phyloP scores from a whole-genome alignment of 176 grass and related monocot species.

The Calamus simplicifolius region DNA sequence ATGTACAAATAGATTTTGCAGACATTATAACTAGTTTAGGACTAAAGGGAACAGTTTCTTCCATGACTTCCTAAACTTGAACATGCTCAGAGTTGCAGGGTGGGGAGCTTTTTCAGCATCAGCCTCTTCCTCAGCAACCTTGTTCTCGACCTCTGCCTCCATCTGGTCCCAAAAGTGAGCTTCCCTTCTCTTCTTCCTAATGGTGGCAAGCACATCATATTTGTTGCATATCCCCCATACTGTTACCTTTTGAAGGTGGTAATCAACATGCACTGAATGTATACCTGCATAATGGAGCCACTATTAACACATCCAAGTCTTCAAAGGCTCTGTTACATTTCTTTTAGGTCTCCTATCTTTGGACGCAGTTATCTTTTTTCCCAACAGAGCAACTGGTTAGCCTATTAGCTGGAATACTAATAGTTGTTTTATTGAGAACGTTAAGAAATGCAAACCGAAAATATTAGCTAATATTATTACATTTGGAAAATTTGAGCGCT shows the following conservation, averaged over 20 bases:
- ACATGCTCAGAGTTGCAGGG: conserved; percentile 24
- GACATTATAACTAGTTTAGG: conserved; percentile 8
- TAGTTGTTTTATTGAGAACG: no score
- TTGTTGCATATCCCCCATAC: conserved; percentile 87
- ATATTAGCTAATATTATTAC: no score
- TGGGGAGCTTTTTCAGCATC: background rate
- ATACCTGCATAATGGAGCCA: conserved; percentile 38
- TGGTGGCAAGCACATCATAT: conserved; percentile 59
- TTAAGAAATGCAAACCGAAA: no score
- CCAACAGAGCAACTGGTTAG: no score
- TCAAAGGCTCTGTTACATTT: no score
- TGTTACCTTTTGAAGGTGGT: conserved; percentile 78
- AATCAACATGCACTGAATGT: conserved; percentile 72
- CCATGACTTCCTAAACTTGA: conserved; percentile 63
- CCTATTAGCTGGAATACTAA: no score
- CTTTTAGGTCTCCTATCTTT: no score
- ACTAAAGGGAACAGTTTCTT: conserved; percentile 75
- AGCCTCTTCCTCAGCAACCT: background rate
- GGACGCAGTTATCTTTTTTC: no score
- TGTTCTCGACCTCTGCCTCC: background rate
- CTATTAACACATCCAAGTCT: no score
- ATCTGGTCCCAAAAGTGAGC: conserved; percentile 51
- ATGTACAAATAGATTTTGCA: background rate
- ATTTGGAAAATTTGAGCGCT: no score
- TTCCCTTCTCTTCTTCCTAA: conserved; percentile 66